Base-by-base conservation (phyloP, 2,329 filamentous ascomycete species). In the Pseudocercospora cruenta region DNA sequence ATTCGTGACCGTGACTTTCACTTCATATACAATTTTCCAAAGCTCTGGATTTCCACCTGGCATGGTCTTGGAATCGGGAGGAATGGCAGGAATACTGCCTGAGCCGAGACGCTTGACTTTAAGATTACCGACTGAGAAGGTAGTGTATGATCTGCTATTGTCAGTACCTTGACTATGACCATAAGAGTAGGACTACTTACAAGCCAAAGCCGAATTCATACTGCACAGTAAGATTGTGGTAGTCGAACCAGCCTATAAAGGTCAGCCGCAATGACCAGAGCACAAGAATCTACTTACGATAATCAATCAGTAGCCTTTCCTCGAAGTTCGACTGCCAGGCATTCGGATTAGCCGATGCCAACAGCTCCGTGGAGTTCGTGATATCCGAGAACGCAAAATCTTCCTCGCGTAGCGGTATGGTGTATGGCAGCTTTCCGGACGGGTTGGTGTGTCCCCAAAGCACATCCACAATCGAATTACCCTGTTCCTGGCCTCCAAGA, bases 401-500 rank as follows among this genome's bases (percentile, higher is more conserved):
- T 45, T 49, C 53, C 49, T 91, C 82, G 0, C 83, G 84, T 74
- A 89, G 90, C 7, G 91, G 92, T 59, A 97, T 90, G 0, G 93
- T 96, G 78, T 96, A 97, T 0, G 94, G 94, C 1, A 97, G 81
- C 63, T 91, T 90, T 19, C 94, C 93, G 57, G 87, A 91, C 0
- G 89, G 89, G 71, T 93, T 94, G 14, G 88, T 84, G 22, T 90
- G 85, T 4, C 93, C 93, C 66, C 73, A 76, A 9, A 76, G 63
- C 28, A 76, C 58, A 26, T 73, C 60, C 9, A 70, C 65, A 4
- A 97, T 84, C 0, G 93, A 91, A 67, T 91, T 90, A 3, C 94
- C 94, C 43, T 91, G 93, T 77, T 97, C 93, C 75, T 96, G 88
- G 0, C 93, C 93, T 0, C 93, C 93, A 1, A 96, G 82, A 72